These are phyloP conservation scores for Macrolepiota dolichaula DNA, from an alignment of 768 basidiomycete genomes.

Conservation along the genomic window DNA sequence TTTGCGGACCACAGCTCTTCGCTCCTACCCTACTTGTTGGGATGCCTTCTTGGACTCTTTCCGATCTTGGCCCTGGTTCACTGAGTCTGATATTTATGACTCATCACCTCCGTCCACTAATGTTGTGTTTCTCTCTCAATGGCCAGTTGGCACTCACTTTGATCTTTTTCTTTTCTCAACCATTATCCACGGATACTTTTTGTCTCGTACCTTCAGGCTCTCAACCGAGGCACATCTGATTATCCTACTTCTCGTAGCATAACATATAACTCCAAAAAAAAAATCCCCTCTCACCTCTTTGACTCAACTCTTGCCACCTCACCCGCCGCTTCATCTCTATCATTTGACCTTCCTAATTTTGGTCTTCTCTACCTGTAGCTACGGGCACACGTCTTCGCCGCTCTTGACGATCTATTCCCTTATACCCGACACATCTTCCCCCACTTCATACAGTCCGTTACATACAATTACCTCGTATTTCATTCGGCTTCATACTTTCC, in stretches of 20 bases:
- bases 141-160: conserved; percentile 7
- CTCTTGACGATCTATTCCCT: conserved; percentile 11
- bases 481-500: conserved; percentile 18
- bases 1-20: not conserved
- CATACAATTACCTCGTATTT: conserved; percentile 13
- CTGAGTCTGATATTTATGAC: conserved; percentile 13
- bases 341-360: conserved; percentile 22
- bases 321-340: conserved; percentile 35
- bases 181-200: conserved; percentile 10
- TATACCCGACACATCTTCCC: conserved; percentile 17
- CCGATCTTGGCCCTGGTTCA: conserved; percentile 2
- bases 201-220: not conserved
- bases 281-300: conserved; percentile 4
- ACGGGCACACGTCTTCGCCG: conserved; percentile 15
- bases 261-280: conserved; percentile 3
- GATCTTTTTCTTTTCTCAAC: conserved; percentile 2
- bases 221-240: conserved; percentile 10
- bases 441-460: conserved; percentile 11
- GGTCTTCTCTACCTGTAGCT: conserved; percentile 13
- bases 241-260: conserved; percentile 10
- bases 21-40: conserved; percentile 5
- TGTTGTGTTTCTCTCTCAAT: conserved; percentile 10
- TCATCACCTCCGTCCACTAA: conserved; percentile 7
- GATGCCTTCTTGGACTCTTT: conserved; percentile 14
- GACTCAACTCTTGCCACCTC: conserved; percentile 20